A percentile compares a stretch with the other conserved stretches of the same genome.
phyloP scores from a whole-genome alignment of 2,329 filamentous ascomycete species.

The Neurospora sp. region DNA sequence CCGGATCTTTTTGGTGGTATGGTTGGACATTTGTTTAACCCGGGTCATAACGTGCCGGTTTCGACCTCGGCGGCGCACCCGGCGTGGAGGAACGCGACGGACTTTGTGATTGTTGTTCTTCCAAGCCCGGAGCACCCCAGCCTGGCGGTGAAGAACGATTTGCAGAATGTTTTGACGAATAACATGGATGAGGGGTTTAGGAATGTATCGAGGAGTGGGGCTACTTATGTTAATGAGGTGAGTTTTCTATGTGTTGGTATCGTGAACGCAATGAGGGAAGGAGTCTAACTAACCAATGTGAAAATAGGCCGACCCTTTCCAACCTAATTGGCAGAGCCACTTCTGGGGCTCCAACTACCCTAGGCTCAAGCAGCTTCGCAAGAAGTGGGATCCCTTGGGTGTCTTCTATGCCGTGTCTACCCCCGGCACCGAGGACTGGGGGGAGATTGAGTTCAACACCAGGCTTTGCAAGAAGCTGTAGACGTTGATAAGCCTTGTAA shows the following conservation, averaged over 20 bases:
- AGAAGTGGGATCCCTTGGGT: constrained; percentile 31
- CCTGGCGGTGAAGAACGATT: constrained; percentile 30
- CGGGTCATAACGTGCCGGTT: constrained; percentile 21
- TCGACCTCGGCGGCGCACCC: constrained; percentile 31
- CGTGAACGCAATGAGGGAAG: too few relatives aligned
- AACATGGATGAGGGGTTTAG: constrained; percentile 27
- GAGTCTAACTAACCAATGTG: too few relatives aligned
- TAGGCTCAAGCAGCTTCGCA: constrained; percentile 27
- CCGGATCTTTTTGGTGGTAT: constrained; percentile 22
- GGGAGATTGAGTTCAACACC: constrained; percentile 27
- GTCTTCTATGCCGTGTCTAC: constrained; percentile 34
- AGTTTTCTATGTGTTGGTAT: not conserved
- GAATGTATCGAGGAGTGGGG: constrained; percentile 26
- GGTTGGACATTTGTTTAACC: constrained; percentile 29
- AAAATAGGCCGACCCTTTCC: constrained; percentile 17
- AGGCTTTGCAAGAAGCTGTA: constrained; percentile 29
- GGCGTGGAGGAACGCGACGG: constrained; percentile 25
- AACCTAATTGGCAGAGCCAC: constrained; percentile 26
- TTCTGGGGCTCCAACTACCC: constrained; percentile 32
- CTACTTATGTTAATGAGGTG: constrained; percentile 37
- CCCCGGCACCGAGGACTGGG: constrained; percentile 36
- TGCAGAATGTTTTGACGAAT: constrained; percentile 28
- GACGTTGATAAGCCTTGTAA: not conserved
- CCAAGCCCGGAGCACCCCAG: constrained; percentile 25
- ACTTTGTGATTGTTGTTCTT: constrained; percentile 25